Evolutionary conservation across 2,329 filamentous ascomycete species (phyloP), one percentile per base, ranked within the genome.

Genomic region (Ascochyta pisi): DNA sequence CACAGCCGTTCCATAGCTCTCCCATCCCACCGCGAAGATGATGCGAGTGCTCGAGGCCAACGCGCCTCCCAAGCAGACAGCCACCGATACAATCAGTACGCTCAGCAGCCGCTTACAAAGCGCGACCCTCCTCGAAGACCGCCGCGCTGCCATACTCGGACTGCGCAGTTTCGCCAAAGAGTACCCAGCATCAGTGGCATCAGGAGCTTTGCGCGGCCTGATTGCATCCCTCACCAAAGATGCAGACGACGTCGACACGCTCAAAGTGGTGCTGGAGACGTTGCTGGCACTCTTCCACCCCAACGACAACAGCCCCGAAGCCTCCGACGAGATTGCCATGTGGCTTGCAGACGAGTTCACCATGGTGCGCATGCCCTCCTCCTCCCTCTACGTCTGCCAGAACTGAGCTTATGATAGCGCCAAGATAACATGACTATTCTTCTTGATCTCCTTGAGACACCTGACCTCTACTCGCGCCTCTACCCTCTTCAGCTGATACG

Each of bases 271-370:
- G 58, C 83, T 99, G 62, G 95, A 99, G 83, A 99, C 96, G 40
- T 81, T 99, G 68, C 82, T 98, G 73, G 94, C 96, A 88, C 87
- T 99, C 37, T 98, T 98, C 77, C 86, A 85, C 64, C 87, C 86
- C 6, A 84, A 89, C 70, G 82, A 83, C 68, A 79, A 79, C 44
- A 88, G 86, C 69, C 82, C 92, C 29, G 94, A 98, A 83, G 92
- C 94, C 50, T 96, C 94, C 13, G 94, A 98, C 63, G 95, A 99
- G 77, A 96, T 99, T 67, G 90, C 90, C 16, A 81, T 98, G 26
- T 99, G 95, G 92, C 83, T 99, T 56, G 95, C 95, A 50, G 95
- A 99, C 77, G 94, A 98, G 76, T 99, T 99, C 74, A 97, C 95
- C 31, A 93, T 96, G 82, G 86, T 88, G 81, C 63, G 78, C 70